Evolutionary conservation across 2,329 filamentous ascomycete genomes (phyloP), one percentile per base, ranked within the genome.

Genomic region (Aureobasidium sp.): DNA sequence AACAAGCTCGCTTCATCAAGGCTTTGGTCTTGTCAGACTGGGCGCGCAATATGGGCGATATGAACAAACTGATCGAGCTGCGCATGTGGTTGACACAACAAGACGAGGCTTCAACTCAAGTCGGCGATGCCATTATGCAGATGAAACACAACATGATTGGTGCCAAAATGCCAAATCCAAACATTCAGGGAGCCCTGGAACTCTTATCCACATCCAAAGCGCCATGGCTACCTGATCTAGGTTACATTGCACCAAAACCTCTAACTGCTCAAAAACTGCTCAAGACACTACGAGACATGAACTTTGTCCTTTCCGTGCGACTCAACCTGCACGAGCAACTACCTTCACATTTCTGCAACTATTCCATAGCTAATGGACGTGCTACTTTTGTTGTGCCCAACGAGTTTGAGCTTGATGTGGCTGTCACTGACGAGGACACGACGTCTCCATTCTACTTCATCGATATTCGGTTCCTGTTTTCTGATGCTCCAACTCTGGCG

Each of bases 391-490:
- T 79, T 51, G 89, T 97, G 1, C 78, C 84, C 2, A 84, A 84
- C 59, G 93, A 97, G 73, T 97, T 97, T 69, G 93, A 97, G 73
- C 84, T 97, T 24, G 94, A 97, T 71, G 82, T 99, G 57, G 92
- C 92, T 0, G 89, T 97, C 65, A 90, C 89, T 20, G 88, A 92
- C 67, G 92, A 97, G 71, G 88, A 94, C 66, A 84, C 87, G 20
- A 80, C 86, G 36, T 88, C 89, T 60, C 92, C 95, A 69, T 95
- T 96, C 71, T 97, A 89, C 81, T 96, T 97, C 71, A 89, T 97
- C 65, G 92, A 97, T 73, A 86, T 97, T 69, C 85, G 92, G 63
- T 92, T 96, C 68, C 78, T 86, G 15, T 99, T 96, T 72, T 81
- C 79, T 9, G 93, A 93, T 8, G 78, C 82, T 0, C 82, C 88